These are phyloP conservation scores for Hansenula lynferdii DNA, from an alignment of 1,139 yeast species.

Conservation along the genomic window DNA sequence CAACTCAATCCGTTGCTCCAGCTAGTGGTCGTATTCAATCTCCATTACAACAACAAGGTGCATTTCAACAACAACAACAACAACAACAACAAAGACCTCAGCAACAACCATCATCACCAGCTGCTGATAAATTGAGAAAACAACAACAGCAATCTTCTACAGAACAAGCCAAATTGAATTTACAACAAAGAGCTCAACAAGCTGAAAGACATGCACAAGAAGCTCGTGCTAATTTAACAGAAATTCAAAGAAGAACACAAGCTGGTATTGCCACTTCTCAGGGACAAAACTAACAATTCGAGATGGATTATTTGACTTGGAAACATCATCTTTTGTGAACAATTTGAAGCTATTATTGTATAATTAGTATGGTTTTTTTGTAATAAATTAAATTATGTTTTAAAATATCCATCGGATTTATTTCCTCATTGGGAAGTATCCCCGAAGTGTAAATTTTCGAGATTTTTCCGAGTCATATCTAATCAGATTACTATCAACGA, in stretches of 20 bases:
- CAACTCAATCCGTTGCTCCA: neutral
- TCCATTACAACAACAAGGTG: neutral
- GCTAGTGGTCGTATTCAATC: slow-evolving; percentile 2
- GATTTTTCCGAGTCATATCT: neutral
- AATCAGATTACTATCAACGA: neutral
- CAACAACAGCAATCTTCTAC: neutral
- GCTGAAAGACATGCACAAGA: neutral
- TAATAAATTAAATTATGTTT: no score
- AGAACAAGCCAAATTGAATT: neutral
- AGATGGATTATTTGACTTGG: neutral
- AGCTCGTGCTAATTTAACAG: neutral
- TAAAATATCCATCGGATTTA: no score
- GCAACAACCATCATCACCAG: neutral
- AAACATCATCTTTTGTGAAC: neutral
- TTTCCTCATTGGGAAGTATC: no score
- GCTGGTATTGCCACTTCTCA: slow-evolving; percentile 1
- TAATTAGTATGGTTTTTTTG: neutral
- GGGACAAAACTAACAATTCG: neutral
- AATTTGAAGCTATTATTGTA: neutral
- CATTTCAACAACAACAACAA: neutral
- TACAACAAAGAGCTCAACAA: slow-evolving; percentile 2
- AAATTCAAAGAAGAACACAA: slow-evolving; percentile 2
- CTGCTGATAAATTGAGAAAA: neutral
- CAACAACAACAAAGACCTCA: neutral
- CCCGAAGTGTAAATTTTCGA: no score